These are phyloP conservation scores for Dendrobium huoshanense DNA, from an alignment of 106 monocot genomes.

Conservation along the genomic window DNA sequence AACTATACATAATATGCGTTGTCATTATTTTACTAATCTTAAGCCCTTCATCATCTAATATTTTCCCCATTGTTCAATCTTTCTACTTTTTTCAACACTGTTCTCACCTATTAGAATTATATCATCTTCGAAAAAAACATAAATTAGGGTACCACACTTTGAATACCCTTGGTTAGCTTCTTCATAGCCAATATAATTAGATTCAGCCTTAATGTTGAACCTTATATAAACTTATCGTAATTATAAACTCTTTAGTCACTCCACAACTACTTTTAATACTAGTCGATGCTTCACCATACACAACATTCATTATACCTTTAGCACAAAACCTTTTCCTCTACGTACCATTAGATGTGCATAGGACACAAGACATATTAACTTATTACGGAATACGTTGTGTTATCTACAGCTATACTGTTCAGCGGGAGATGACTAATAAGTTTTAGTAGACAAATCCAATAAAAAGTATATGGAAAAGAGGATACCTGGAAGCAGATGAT, in stretches of 20 bases:
- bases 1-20: background rate
- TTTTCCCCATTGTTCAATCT: background rate
- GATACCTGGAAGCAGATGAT: constrained; percentile 94
- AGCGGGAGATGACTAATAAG: background rate
- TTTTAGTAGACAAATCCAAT: background rate
- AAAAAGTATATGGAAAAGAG: background rate
- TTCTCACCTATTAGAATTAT: background rate
- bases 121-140: background rate
- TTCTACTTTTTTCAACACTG: background rate
- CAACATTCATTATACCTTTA: background rate
- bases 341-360: too few relatives aligned
- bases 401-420: too few relatives aligned
- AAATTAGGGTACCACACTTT: background rate
- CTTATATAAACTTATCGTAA: background rate
- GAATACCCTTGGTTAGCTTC: background rate
- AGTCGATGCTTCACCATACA: background rate
- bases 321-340: background rate
- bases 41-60: background rate
- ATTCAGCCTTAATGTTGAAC: background rate
- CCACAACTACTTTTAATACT: background rate
- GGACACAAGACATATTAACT: too few relatives aligned
- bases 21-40: background rate
- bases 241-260: background rate
- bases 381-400: too few relatives aligned
- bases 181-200: background rate